A percentile compares a stretch with the other conserved stretches of the same genome.
phyloP scores from a whole-genome alignment of 192 early-diverging fungal genomes.

The Coemansia umbellata region DNA sequence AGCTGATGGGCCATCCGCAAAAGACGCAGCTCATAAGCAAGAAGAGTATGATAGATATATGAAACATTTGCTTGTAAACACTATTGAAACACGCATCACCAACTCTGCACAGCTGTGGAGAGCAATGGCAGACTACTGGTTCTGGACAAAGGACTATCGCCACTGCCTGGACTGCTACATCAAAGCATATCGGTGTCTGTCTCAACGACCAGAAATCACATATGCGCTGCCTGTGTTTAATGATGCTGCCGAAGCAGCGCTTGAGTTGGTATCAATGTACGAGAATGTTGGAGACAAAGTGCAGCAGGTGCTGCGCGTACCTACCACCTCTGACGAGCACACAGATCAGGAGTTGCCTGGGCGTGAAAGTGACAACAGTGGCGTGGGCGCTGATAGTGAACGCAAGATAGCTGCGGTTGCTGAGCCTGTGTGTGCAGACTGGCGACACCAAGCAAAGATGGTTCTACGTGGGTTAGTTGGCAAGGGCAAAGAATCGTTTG shows the following conservation, averaged over 20 bases:
- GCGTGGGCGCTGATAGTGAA: slow-evolving; percentile 9
- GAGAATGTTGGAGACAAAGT: slow-evolving; percentile 62
- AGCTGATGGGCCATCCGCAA: slow-evolving; percentile 10
- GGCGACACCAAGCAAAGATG: slow-evolving; percentile 82
- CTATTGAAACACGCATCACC: slow-evolving; percentile 75
- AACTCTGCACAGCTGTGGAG: slow-evolving; percentile 71
- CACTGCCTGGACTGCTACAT: slow-evolving; percentile 72
- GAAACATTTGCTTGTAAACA: slow-evolving; percentile 60
- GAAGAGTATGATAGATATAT: slow-evolving; percentile 31
- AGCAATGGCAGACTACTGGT: slow-evolving; percentile 73
- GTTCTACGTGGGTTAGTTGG: slow-evolving; percentile 80
- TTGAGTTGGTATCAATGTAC: slow-evolving; percentile 78
- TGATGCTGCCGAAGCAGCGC: slow-evolving; percentile 61
- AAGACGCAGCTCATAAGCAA: slow-evolving; percentile 53
- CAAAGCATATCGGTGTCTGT: slow-evolving; percentile 80
- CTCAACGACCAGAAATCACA: slow-evolving; percentile 71
- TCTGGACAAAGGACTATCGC: slow-evolving; percentile 57
- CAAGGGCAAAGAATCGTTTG: slow-evolving; percentile 71
- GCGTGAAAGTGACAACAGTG: background rate
- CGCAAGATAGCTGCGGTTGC: slow-evolving; percentile 38
- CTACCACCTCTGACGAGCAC: slow-evolving; percentile 22
- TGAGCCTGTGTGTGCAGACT: slow-evolving; percentile 74
- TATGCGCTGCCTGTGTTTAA: slow-evolving; percentile 70
- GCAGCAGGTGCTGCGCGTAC: slow-evolving; percentile 35
- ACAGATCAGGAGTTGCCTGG: slow-evolving; percentile 16